Evolutionary conservation across 2,329 filamentous ascomycete species (phyloP), one percentile per base, ranked within the genome.

Genomic region (Clathrospora elynae): DNA sequence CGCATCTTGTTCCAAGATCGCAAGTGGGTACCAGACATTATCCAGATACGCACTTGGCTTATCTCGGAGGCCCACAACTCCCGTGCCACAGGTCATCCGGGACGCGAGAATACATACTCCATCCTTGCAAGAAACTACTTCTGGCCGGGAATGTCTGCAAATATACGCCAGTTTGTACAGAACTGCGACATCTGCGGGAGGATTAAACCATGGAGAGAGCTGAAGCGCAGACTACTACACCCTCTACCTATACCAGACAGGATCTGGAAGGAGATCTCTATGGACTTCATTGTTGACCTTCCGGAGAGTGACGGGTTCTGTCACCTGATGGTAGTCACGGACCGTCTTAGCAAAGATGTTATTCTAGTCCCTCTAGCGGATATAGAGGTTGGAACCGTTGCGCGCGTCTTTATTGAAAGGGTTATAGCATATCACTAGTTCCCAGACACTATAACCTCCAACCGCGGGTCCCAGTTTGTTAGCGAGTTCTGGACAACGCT

Each of bases 261-360:
- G 4, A 17, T 32, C 5, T 42, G 17, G 33, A 29, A 13, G 11
- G 14, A 22, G 7, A 38, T 41, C 10, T 42, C 26, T 3, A 41
- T 42, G 3, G 25, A 42, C 16, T 46, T 41, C 24, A 28, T 46
- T 23, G 12, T 19, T 14, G 12, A 8, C n/a, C 14, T 40, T 2
- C 13, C 24, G 3, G 5, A 8, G 3, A 18, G 14, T 4, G 13
- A 22, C 6, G 20, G 12, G 11, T 14, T 18, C 3, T 18, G 2
- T 2, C 13, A 20, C 26, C n/a, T 26, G 3, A 28, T 44, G 8
- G 34, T 44, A 3, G 13, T 44, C 6, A 33, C 30, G 6, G 13
- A 44, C 19, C 22, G 17, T 2, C 29, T 38, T 3, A 28, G 14
- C 1, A 43, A 38, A 17, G 24, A 12, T 1, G 16, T 12, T 20